Conservation (phyloP, 768 basidiomycete species). For the Agaricus blazei region DNA sequence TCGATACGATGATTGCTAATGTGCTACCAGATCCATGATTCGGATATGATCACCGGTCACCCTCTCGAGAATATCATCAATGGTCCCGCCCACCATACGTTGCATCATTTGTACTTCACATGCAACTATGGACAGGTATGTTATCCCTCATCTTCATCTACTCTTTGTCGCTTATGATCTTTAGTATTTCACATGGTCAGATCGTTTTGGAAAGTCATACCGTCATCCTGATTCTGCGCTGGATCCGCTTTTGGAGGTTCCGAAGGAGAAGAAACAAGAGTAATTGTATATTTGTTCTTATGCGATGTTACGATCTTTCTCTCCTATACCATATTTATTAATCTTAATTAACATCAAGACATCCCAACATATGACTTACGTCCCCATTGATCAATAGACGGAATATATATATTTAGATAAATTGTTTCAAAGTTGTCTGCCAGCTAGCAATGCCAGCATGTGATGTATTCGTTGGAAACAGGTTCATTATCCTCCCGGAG, state of each 20-base stretch:
- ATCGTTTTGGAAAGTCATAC: conserved; percentile 79
- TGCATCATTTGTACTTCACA: conserved; percentile 96
- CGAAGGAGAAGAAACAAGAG: conserved; percentile 23
- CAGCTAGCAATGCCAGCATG: too few species aligned
- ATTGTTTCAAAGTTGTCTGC: too few species aligned
- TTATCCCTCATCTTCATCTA: conserved; percentile 9
- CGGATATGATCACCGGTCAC: conserved; percentile 95
- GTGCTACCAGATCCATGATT: conserved; percentile 82
- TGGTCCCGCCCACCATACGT: conserved; percentile 96
- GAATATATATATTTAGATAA: too few species aligned
- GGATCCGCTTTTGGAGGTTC: conserved; percentile 79
- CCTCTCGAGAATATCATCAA: conserved; percentile 88
- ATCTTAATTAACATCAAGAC: neutral
- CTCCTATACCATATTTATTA: neutral
- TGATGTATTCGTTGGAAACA: too few species aligned
- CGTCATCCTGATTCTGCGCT: conserved; percentile 79
- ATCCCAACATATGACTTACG: too few species aligned
- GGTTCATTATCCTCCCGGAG: too few species aligned
- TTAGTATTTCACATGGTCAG: conserved; percentile 97
- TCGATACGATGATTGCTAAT: neutral
- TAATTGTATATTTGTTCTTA: neutral
- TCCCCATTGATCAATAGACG: too few species aligned
- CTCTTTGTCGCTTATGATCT: conserved; percentile 12
- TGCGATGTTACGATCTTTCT: conserved; percentile 3
- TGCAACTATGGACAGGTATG: conserved; percentile 90